These are phyloP conservation scores for Penicillium sp. DNA, from an alignment of 2,329 filamentous ascomycete species.

Conservation along the genomic window DNA sequence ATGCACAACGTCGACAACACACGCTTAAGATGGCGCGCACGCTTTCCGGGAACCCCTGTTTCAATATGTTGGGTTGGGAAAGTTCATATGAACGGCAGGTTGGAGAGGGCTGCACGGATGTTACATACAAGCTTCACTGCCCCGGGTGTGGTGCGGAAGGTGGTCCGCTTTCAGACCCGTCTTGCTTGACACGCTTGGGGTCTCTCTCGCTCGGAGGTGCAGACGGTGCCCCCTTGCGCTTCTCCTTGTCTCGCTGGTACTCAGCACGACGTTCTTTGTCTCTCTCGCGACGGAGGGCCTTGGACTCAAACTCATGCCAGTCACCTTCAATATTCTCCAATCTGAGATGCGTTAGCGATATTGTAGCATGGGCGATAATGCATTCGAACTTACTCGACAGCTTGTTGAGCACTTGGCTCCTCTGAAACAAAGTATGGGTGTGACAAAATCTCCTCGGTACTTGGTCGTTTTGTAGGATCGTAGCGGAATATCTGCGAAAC, in stretches of 20 bases:
- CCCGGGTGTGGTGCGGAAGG: no score
- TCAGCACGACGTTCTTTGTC: constrained; percentile 57
- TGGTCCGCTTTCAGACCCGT: no score
- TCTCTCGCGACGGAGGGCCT: constrained; percentile 82
- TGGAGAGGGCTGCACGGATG: no score
- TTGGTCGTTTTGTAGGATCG: constrained; percentile 74
- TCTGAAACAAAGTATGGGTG: constrained; percentile 84
- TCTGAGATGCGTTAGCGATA: constrained; percentile 39
- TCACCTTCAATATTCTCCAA: constrained; percentile 76
- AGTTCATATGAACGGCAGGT: no score
- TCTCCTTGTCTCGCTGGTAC: constrained; percentile 42
- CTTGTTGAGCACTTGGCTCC: constrained; percentile 66
- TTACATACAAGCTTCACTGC: no score
- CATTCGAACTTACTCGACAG: constrained; percentile 68
- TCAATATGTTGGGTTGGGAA: no score
- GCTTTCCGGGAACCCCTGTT: no score
- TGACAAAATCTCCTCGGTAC: constrained; percentile 70
- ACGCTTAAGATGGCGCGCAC: no score
- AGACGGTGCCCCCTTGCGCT: constrained; percentile 38
- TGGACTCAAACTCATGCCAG: constrained; percentile 98
- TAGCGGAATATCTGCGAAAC: constrained; percentile 78
- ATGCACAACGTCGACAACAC: no score
- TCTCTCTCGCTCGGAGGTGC: constrained; percentile 33
- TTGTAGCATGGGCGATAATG: no score
- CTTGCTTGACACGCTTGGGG: constrained; percentile 31